phyloP scores from a whole-genome alignment of 2,329 filamentous ascomycete species.

The Fusarium sambucinum region DNA sequence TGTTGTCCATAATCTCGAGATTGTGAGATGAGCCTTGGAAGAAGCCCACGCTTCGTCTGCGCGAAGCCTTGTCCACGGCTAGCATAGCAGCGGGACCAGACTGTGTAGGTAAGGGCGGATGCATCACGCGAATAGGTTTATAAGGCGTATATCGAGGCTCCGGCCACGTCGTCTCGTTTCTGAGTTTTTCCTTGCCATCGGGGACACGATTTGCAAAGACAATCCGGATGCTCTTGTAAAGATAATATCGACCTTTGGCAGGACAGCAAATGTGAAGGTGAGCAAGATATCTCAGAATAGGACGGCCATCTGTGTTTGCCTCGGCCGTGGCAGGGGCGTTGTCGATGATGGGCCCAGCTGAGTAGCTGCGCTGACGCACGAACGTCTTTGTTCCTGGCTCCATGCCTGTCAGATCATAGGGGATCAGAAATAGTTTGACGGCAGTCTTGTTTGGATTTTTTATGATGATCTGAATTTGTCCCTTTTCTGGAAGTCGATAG shows the following conservation, averaged over 20 bases:
- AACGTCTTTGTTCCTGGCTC: conserved; percentile 95
- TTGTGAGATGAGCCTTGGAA: conserved; percentile 52
- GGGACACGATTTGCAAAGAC: conserved; percentile 97
- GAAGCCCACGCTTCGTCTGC: conserved; percentile 68
- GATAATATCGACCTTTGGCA: conserved; percentile 83
- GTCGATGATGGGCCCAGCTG: conserved; percentile 85
- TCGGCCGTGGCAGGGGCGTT: conserved; percentile 58
- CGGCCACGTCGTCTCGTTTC: conserved; percentile 89
- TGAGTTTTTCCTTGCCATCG: conserved; percentile 91
- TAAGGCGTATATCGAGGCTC: conserved; percentile 89
- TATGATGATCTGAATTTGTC: conserved; percentile 95
- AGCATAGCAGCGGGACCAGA: conserved; percentile 62
- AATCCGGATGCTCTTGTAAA: conserved; percentile 92
- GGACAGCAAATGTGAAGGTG: conserved; percentile 95
- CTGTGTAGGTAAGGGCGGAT: conserved; percentile 53
- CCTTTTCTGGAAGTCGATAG: conserved; percentile 93
- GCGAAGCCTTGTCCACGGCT: conserved; percentile 69
- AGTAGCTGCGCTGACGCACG: conserved; percentile 93
- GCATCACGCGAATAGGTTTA: conserved; percentile 73
- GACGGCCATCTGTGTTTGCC: conserved; percentile 62
- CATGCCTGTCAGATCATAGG: conserved; percentile 94
- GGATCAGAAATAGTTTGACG: conserved; percentile 93
- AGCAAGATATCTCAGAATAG: conserved; percentile 87
- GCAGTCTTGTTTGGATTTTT: conserved; percentile 99
- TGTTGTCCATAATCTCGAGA: conserved; percentile 54